Evolutionary conservation across 164 flowering plant species (phyloP), one percentile per base, ranked within the genome.

Genomic region (Brasenia schreberi): DNA sequence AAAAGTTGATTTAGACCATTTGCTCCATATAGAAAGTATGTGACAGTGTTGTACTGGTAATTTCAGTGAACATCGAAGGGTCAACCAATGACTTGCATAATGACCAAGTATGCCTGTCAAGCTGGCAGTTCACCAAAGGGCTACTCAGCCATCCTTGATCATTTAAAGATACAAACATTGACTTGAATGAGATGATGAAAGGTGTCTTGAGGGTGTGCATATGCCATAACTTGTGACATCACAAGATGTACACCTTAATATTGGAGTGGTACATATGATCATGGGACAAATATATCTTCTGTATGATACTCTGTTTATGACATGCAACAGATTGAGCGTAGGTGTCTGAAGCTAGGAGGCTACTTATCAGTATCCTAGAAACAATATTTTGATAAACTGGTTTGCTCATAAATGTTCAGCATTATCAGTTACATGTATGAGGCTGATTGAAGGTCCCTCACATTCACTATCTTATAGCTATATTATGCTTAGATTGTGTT

Each of bases 21-120:
- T 61, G 45, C 66, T 67, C 68, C 65, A 39, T 27, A 65, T 59
- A 69, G 80, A 75, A 64, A 69, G 43, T 66, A 63, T 65, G 19
- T 65, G 63, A 65, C 75, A 67, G 16, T 9, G 16, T 49, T 9
- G 10, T 49, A 49, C 16, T 9, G 56, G 56, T 49, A 6, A 49
- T 14, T 14, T 9, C 56, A 9, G 16, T 49, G 56, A 49, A 49
- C 56, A 49, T 49, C 56, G 16, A 5, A 14, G 56, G 12, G 16
- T 49, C 10, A 49, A 49, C 16, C 2, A 49, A 49, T 49, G 56
- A 49, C 10, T 49, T 49, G 9, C 56, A 49, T 49, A 14, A 49
- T 9, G 16, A 49, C 12, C 12, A 49, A 49, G 56, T 9, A 49
- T 9, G 56, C 16, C 10, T 9, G 14, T 49, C 10, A 14, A 9